Base-by-base conservation (phyloP, 2,329 filamentous ascomycete genomes). In the Calonectria honghensis region DNA sequence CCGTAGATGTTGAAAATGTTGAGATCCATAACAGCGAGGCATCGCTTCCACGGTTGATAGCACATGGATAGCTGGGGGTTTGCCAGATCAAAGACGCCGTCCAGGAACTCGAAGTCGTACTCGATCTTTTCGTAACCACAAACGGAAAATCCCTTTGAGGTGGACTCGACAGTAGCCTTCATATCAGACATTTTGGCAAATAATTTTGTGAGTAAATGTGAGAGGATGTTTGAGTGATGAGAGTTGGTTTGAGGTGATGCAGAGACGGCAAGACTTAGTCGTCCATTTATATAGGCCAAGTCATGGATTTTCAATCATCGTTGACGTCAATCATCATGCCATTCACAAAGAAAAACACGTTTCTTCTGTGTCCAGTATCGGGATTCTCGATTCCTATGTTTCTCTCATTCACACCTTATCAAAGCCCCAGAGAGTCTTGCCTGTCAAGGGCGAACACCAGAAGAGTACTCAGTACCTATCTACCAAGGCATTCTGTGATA, bases 121-220 rank as follows among this genome's bases (percentile, higher is more conserved):
- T 93, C 91, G 81, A 94, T 94, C 88, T 94, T 94, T 87, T 95
- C 93, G 79, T 94, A 94, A 31, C 93, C 93, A 78, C 92, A 91
- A 75, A 94, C 93, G 77, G 93, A 91, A 85, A 94, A 94, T 48
- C 93, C 93, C 74, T 88, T 87, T 79, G 88, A 85, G 75, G 91
- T 94, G 85, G 93, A 90, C 75, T 87, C 85, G 77, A 94, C 92
- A 68, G 89, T 89, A 73, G 93, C 93, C 81, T 91, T 93, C 82
- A 93, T 89, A 82, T 94, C 92, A 82, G 93, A 94, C 93, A 94
- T 94, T 76, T 77, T 87, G 74, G 81, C 54, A 29, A 41, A 54
- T 5, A 9, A 3, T n/a, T 35, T 11, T n/a, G 39, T n/a, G 32
- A 41, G 27, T 27, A 16, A 14, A 11, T 50, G 29, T 48, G 16